A percentile compares a stretch with the other conserved stretches of the same genome.
Evolutionary conservation across 2,329 filamentous ascomycete species (phyloP).

Genomic region (Cladophialophora chaetospira): DNA sequence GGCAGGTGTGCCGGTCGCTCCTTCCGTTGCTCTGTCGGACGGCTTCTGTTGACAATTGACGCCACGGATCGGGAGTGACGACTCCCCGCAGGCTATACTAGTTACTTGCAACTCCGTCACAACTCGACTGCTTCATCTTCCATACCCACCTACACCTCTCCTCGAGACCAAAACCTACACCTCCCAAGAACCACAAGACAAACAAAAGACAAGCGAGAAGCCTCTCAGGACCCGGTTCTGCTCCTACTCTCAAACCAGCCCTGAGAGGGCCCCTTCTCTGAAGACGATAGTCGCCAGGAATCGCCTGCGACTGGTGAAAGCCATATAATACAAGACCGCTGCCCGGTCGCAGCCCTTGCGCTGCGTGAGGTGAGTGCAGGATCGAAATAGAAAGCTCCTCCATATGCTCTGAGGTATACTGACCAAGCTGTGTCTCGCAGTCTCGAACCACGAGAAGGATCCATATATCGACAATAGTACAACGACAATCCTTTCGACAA

Average conservation of each 20-base stretch:
- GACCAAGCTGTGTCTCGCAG: conserved; percentile 22
- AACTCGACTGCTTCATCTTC: conserved; percentile 10
- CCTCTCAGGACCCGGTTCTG: conserved; percentile 29
- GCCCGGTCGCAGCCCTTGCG: conserved; percentile 78
- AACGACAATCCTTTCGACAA: conserved; percentile 50
- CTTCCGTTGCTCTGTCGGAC: conserved; percentile 5
- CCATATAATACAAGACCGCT: conserved; percentile 41
- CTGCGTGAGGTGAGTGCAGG: conserved; percentile 70
- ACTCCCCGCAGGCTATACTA: too few species aligned
- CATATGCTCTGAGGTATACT: not conserved
- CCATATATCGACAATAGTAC: conserved; percentile 45
- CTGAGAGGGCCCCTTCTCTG: conserved; percentile 32
- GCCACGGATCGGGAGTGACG: too few species aligned
- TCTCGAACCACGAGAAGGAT: conserved; percentile 46
- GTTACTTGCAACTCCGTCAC: conserved; percentile 3
- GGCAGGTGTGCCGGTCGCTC: not conserved
- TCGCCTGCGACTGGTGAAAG: conserved; percentile 32
- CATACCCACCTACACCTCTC: conserved; percentile 14
- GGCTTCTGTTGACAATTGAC: conserved; percentile 7
- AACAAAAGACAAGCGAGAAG: conserved; percentile 27
- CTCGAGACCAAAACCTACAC: conserved; percentile 5
- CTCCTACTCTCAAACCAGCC: conserved; percentile 21
- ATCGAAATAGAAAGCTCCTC: not conserved
- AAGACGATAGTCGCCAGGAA: conserved; percentile 23
- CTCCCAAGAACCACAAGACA: conserved; percentile 13